Conservation (phyloP, 495 filamentous ascomycete genomes). For the Talaromyces stipitatus region DNA sequence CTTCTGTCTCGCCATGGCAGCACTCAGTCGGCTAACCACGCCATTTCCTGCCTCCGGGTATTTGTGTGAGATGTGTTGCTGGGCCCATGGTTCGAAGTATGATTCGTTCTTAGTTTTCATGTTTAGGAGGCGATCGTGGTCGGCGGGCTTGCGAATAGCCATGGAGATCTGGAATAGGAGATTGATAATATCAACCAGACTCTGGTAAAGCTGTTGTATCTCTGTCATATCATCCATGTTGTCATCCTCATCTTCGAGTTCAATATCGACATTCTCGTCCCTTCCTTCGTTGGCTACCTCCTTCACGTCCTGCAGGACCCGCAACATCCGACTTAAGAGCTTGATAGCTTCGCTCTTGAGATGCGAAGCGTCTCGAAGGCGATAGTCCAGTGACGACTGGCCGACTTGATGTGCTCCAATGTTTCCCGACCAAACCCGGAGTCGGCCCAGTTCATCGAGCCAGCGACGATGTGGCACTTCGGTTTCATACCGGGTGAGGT, state of each 20-base stretch:
- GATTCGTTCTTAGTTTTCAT: no score
- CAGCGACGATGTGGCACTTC: no score
- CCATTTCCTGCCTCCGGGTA: not conserved
- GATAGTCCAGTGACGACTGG: conserved; percentile 36
- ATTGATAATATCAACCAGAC: not conserved
- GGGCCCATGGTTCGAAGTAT: not conserved
- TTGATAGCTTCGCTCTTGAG: conserved; percentile 20
- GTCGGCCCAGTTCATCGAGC: not conserved
- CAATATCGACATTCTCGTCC: no score
- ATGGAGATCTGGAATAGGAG: not conserved
- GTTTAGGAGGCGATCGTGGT: not conserved
- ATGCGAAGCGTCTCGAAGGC: conserved; percentile 37
- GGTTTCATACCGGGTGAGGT: no score
- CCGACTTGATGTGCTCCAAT: conserved; percentile 35
- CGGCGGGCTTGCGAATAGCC: not conserved
- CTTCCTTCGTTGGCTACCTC: not conserved
- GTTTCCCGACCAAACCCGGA: conserved; percentile 13
- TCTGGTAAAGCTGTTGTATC: not conserved
- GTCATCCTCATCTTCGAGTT: not conserved
- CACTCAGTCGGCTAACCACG: not conserved
- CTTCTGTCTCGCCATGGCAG: not conserved
- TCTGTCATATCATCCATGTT: not conserved
- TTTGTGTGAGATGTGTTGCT: not conserved
- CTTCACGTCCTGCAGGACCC: not conserved
- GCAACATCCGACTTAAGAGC: not conserved